phyloP scores from a whole-genome alignment of 345 rosid species.

The Noccaea caerulescens region DNA sequence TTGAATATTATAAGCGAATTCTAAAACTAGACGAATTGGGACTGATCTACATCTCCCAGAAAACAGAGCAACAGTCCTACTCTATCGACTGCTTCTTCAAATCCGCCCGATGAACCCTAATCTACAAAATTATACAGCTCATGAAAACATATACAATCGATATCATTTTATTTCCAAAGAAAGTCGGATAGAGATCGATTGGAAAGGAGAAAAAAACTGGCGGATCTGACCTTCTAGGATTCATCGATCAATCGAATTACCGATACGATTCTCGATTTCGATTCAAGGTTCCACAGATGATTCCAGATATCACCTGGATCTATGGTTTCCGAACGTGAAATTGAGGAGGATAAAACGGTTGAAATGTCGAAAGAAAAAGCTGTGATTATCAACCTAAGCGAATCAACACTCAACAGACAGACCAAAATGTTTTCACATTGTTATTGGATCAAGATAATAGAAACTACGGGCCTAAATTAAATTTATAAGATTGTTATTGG shows the following conservation, averaged over 20 bases:
- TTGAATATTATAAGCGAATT: not conserved
- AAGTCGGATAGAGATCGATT: not conserved
- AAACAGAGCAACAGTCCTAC: conserved; percentile 25
- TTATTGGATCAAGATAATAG: not conserved
- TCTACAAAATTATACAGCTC: not conserved
- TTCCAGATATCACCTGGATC: conserved; percentile 36
- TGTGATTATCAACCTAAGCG: conserved; percentile 19
- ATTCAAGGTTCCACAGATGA: conserved; percentile 6
- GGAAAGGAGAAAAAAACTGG: not conserved
- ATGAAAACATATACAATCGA: not conserved
- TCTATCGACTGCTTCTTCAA: conserved; percentile 23
- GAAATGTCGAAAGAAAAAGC: conserved; percentile 21
- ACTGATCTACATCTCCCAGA: conserved; percentile 16
- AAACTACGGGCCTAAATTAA: conserved; percentile 4
- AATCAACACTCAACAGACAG: conserved; percentile 24
- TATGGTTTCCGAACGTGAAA: conserved; percentile 24
- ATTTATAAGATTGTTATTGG: not conserved
- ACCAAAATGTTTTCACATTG: not conserved
- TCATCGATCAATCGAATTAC: conserved; percentile 48
- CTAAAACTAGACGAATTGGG: not conserved
- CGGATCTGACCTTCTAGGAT: conserved; percentile 60
- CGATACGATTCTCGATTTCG: conserved; percentile 1
- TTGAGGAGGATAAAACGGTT: conserved; percentile 14
- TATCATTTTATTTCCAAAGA: conserved; percentile 20
- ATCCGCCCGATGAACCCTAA: conserved; percentile 27